These are phyloP conservation scores for Scytalidium lignicola DNA, from an alignment of 2,329 filamentous ascomycete genomes.

Conservation along the genomic window DNA sequence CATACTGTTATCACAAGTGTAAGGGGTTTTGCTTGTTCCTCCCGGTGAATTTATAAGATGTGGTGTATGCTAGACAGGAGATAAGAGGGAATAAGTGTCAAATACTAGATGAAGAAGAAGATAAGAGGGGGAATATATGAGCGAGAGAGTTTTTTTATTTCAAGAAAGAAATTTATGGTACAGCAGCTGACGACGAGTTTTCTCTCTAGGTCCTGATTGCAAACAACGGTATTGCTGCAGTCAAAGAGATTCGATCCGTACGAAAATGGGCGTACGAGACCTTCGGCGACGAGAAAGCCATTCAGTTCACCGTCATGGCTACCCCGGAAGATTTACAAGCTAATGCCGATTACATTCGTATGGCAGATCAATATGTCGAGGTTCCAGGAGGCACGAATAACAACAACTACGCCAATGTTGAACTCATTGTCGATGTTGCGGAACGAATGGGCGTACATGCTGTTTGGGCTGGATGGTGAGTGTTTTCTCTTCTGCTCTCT, in stretches of 20 bases:
- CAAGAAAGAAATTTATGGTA: too few species aligned
- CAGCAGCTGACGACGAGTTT: constrained; percentile 10
- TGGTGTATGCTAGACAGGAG: background rate
- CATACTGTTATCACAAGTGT: constrained; percentile 99
- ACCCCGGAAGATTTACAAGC: constrained; percentile 95
- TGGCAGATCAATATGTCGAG: constrained; percentile 99
- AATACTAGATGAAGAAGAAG: too few species aligned
- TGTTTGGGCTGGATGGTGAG: constrained; percentile 97
- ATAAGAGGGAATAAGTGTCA: background rate
- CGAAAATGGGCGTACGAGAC: constrained; percentile 99
- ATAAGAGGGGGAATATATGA: too few species aligned
- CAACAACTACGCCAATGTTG: constrained; percentile 99
- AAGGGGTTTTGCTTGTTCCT: constrained; percentile 35
- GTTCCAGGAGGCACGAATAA: constrained; percentile 98
- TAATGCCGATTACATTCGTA: constrained; percentile 98
- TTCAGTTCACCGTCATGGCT: constrained; percentile 99
- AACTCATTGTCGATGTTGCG: constrained; percentile 96
- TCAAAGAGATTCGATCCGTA: constrained; percentile 98
- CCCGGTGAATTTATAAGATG: too few species aligned
- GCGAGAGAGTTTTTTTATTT: too few species aligned
- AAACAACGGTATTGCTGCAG: constrained; percentile 99
- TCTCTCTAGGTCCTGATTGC: constrained; percentile 79
- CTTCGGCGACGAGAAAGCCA: constrained; percentile 95
- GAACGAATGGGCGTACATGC: constrained; percentile 98
- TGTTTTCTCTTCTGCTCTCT: too few species aligned